Conservation (phyloP, 2,329 filamentous ascomycete genomes). For the Colletotrichum navitas region DNA sequence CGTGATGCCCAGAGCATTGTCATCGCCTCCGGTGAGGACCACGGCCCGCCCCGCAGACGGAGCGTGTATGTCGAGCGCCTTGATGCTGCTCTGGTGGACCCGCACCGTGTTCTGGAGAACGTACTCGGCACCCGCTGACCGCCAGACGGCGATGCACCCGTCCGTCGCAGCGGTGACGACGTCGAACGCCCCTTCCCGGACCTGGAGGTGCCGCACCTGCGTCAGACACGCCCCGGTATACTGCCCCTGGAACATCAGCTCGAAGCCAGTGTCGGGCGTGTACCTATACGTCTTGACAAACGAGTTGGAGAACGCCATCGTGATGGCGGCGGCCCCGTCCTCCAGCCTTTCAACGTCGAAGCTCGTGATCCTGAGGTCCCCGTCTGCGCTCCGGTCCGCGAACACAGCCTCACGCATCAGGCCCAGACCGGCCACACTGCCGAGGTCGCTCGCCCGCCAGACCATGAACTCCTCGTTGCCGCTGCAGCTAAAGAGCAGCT, state of each 20-base stretch:
- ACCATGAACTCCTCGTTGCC: conserved; percentile 91
- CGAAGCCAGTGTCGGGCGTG: conserved; percentile 56
- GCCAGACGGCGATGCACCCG: conserved; percentile 77
- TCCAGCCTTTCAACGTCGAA: conserved; percentile 70
- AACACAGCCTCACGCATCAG: conserved; percentile 69
- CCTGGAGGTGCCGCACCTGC: conserved; percentile 64
- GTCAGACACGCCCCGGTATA: conserved; percentile 84
- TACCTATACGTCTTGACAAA: conserved; percentile 74
- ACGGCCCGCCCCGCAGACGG: conserved; percentile 56
- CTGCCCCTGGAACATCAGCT: conserved; percentile 63
- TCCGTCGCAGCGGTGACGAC: conserved; percentile 84
- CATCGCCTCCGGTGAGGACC: conserved; percentile 86
- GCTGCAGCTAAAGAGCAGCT: conserved; percentile 85
- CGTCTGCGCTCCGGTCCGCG: conserved; percentile 61
- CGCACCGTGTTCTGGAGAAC: conserved; percentile 52
- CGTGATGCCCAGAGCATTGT: conserved; percentile 80
- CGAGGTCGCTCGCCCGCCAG: conserved; percentile 75
- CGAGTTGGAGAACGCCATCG: conserved; percentile 87
- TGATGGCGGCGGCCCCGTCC: conserved; percentile 66
- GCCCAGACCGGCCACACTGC: conserved; percentile 62
- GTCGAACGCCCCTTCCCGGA: conserved; percentile 48
- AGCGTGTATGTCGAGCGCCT: conserved; percentile 65
- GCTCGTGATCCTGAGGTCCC: conserved; percentile 84
- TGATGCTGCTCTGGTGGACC: conserved; percentile 87
- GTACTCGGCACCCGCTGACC: conserved; percentile 43